Conservation (phyloP, 2,329 filamentous ascomycete genomes). For the Pleochaeta shiraiana region DNA sequence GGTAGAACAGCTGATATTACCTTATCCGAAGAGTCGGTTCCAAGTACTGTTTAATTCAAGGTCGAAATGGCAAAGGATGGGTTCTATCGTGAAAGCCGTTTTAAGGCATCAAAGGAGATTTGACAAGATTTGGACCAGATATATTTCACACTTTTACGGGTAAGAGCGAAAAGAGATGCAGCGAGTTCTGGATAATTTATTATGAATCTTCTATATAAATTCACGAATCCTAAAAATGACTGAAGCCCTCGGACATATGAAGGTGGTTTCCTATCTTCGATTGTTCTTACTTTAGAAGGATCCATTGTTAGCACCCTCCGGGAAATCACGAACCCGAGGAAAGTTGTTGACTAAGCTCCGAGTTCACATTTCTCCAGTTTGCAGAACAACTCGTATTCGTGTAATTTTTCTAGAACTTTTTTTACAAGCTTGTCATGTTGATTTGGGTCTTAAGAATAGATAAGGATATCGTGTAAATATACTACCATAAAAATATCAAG, state of each 20-base stretch:
- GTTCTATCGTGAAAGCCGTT: neutral
- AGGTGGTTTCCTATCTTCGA: neutral
- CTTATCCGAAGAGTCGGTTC: neutral
- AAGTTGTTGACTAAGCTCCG: neutral
- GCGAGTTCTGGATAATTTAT: neutral
- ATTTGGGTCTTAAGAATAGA: neutral
- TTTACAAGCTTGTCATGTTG: neutral
- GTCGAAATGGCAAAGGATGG: neutral
- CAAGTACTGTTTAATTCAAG: neutral
- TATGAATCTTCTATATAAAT: neutral
- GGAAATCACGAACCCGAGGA: neutral
- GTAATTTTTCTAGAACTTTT: neutral
- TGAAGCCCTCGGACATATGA: neutral
- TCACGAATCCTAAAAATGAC: neutral
- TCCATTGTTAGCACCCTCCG: neutral
- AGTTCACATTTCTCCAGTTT: neutral
- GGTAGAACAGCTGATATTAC: neutral
- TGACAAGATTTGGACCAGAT: neutral
- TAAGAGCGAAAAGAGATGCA: neutral
- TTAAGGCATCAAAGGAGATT: neutral
- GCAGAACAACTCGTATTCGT: neutral
- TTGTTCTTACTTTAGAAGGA: neutral
- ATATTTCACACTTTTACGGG: neutral
- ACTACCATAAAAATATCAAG: slow-evolving; percentile 2
- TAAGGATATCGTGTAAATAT: slow-evolving; percentile 4